These are phyloP conservation scores for Microdochium nivale DNA, from an alignment of 2,329 filamentous ascomycete genomes.

Conservation along the genomic window DNA sequence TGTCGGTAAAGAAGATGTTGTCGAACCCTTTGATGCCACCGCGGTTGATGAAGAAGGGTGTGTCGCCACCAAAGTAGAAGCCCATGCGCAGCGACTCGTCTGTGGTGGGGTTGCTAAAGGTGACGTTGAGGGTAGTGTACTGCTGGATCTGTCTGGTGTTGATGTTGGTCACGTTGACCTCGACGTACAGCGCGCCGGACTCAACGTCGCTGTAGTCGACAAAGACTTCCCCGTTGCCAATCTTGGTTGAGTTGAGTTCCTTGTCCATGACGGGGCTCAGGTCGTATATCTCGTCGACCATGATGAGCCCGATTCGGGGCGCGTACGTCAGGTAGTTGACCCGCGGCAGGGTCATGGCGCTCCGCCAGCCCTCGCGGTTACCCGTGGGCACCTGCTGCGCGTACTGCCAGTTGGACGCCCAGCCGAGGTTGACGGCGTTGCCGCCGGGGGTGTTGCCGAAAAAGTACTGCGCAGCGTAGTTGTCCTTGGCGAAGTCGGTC, in stretches of 20 bases:
- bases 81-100: constrained; percentile 41
- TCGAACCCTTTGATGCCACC: constrained; percentile 38
- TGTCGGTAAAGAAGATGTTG: constrained; percentile 46
- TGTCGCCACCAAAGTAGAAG: constrained; percentile 37
- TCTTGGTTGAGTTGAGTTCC: constrained; percentile 31
- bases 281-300: constrained; percentile 42
- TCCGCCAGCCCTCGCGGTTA: constrained; percentile 40
- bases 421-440: constrained; percentile 39
- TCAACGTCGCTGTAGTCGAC: constrained; percentile 40
- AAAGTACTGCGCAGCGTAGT: constrained; percentile 50
- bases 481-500: constrained; percentile 40
- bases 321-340: constrained; percentile 41
- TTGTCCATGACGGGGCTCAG: constrained; percentile 35
- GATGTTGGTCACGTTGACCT: constrained; percentile 34
- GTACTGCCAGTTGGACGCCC: constrained; percentile 55
- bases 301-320: constrained; percentile 38
- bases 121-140: constrained; percentile 37
- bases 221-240: constrained; percentile 37
- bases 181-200: constrained; percentile 44
- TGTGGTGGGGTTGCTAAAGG: constrained; percentile 37
- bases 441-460: constrained; percentile 28
- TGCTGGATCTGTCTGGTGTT: constrained; percentile 12
- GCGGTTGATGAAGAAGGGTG: constrained; percentile 41
- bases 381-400: constrained; percentile 43
- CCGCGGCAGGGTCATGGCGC: constrained; percentile 42